These are phyloP conservation scores for Zarea fungicola DNA, from an alignment of 2,329 filamentous ascomycete genomes.

Conservation along the genomic window DNA sequence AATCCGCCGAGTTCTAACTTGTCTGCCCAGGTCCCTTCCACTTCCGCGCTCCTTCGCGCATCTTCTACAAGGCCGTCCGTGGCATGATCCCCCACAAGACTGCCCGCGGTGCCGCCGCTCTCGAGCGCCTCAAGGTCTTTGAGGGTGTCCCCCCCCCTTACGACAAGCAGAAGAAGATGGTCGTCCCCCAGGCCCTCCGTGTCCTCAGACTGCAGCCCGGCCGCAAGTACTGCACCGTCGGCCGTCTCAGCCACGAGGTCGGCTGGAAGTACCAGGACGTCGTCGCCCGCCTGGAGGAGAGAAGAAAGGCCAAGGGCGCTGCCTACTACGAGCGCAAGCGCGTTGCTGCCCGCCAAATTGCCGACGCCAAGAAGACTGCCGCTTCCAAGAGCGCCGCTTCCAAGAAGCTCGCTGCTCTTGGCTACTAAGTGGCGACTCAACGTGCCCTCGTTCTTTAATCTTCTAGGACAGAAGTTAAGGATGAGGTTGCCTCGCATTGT, in stretches of 20 bases:
- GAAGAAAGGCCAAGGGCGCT: conserved; percentile 97
- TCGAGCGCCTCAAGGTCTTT: conserved; percentile 99
- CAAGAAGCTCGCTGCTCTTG: conserved; percentile 33
- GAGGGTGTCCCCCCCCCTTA: conserved; percentile 98
- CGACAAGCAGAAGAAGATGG: conserved; percentile 99
- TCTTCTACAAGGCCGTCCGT: conserved; percentile 99
- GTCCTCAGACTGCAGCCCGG: conserved; percentile 96
- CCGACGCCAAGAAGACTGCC: conserved; percentile 89
- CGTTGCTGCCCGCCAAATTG: conserved; percentile 83
- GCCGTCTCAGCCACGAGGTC: conserved; percentile 95
- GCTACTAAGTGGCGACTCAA: conserved; percentile 11
- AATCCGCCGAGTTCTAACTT: conserved; percentile 30
- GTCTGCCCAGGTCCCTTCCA: conserved; percentile 96
- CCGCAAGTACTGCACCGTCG: conserved; percentile 99
- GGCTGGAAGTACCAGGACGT: conserved; percentile 99
- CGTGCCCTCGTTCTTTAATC: not conserved
- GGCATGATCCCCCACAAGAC: conserved; percentile 99
- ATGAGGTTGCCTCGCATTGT: conserved; percentile 29
- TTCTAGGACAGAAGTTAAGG: not conserved
- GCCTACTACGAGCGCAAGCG: conserved; percentile 99
- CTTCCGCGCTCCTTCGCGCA: conserved; percentile 97
- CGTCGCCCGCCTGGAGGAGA: conserved; percentile 96
- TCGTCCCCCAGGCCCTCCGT: conserved; percentile 96
- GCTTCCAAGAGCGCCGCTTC: conserved; percentile 81
- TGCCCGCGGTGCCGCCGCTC: conserved; percentile 87